phyloP scores from a whole-genome alignment of 768 basidiomycete genomes.

The Suillus paluster region DNA sequence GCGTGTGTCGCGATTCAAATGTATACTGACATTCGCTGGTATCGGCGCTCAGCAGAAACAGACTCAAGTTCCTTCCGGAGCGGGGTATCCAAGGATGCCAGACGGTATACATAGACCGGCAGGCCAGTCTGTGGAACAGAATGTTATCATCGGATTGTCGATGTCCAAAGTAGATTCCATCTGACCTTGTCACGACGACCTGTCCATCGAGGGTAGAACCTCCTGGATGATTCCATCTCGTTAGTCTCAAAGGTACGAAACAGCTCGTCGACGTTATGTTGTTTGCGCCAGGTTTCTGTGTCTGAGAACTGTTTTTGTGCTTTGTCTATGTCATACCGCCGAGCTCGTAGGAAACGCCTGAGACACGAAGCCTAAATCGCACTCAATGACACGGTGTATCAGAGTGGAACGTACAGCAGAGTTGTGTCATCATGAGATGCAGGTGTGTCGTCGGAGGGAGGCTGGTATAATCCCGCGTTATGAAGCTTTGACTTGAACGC shows the following conservation, averaged over 20 bases:
- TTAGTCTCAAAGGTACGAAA: conserved; percentile 59
- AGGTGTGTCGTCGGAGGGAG: conserved; percentile 30
- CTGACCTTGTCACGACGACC: conserved; percentile 74
- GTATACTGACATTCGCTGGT: conserved; percentile 68
- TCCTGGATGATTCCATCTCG: conserved; percentile 62
- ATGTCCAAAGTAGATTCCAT: background rate
- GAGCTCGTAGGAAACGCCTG: conserved; percentile 85
- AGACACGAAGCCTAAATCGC: conserved; percentile 5
- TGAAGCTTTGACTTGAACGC: conserved; percentile 58
- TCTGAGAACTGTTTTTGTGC: conserved; percentile 75
- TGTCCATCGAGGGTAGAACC: conserved; percentile 83
- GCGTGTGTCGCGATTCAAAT: background rate
- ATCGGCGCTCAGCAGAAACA: conserved; percentile 55
- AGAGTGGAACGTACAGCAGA: conserved; percentile 53
- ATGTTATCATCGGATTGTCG: background rate
- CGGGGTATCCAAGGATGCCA: conserved; percentile 58
- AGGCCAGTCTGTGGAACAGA: conserved; percentile 53
- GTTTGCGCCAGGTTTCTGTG: conserved; percentile 69
- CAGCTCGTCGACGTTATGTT: conserved; percentile 63
- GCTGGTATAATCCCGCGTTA: conserved; percentile 56
- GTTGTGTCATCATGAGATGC: conserved; percentile 70
- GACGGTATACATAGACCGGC: conserved; percentile 77
- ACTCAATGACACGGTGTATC: conserved; percentile 1
- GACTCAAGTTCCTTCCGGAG: conserved; percentile 65
- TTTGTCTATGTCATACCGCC: conserved; percentile 62